Base-by-base conservation (phyloP, 108 stramenopile genomes). In the Stephanodiscus minutulus region DNA sequence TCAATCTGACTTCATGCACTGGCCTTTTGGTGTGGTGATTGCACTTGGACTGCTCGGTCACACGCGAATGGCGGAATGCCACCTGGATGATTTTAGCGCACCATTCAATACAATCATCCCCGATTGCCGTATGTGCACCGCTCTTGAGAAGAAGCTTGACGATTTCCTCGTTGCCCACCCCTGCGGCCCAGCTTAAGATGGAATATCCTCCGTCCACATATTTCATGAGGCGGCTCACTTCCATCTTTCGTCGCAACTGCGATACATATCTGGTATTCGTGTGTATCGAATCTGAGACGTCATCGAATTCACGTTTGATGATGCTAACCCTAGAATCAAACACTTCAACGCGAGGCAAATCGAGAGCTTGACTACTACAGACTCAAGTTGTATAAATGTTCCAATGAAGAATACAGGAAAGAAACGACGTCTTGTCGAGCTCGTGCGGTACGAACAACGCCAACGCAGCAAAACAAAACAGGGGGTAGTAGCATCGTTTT, bases 151-250 rank as follows among this genome's bases (percentile, higher is more conserved):
- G 17, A 29, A 21, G 9, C 56, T 71, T 75, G 5, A 76, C 68
- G 5, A 83, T 56, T 1, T 43, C 55, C 18, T n/a, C 24, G 17
- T 79, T 75, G 5, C 82, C 82, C 33, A 37, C 64, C 22, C 50
- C 61, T 15, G 48, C 41, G n/a, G 82, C 82, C 82, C 82, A 83
- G 39, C 73, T 79, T 53, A 83, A 36, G 7, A 76, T 33, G 1
- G 66, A 50, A 61, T 83, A 77, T 15, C 82, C 82, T 27, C 31
- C 39, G 17, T 62, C 47, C 17, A 77, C 76, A 21, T 61, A 55
- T 20, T 46, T 72, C 72, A 73, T 66, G 8, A 73, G 62, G 10
- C 58, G 39, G 53, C 71, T 58, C 6, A 58, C 37, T 21, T 50
- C 29, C 2, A 73, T 36, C 39, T 66, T 33, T 33, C 71, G 58